Conservation (phyloP, 768 basidiomycete species). For the Suillus bovinus region DNA sequence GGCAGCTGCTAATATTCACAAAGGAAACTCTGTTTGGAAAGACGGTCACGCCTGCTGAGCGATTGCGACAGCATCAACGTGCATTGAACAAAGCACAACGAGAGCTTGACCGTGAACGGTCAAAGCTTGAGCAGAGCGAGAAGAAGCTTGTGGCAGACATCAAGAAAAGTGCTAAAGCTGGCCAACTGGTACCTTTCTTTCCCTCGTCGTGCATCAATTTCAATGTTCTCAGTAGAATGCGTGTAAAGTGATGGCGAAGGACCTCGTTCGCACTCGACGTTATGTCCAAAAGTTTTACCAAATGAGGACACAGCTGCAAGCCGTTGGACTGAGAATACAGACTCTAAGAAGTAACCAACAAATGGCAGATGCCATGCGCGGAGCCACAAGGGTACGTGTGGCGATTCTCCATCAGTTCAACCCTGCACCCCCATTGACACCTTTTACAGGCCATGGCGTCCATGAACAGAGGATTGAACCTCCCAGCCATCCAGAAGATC, state of each 20-base stretch:
- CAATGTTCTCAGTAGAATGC: slow-evolving; percentile 66
- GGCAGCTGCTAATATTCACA: slow-evolving; percentile 16
- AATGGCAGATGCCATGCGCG: slow-evolving; percentile 99
- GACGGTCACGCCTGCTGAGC: slow-evolving; percentile 93
- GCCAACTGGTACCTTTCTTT: slow-evolving; percentile 74
- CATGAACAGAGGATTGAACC: slow-evolving; percentile 95
- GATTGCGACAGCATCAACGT: slow-evolving; percentile 95
- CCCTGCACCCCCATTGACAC: slow-evolving; percentile 9
- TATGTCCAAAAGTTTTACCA: slow-evolving; percentile 99
- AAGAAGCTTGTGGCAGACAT: slow-evolving; percentile 96
- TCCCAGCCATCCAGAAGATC: slow-evolving; percentile 92
- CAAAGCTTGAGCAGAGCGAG: slow-evolving; percentile 93
- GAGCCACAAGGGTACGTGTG: slow-evolving; percentile 85
- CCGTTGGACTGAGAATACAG: slow-evolving; percentile 93
- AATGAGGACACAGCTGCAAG: slow-evolving; percentile 98
- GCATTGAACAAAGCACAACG: slow-evolving; percentile 95
- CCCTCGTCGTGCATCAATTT: slow-evolving; percentile 13
- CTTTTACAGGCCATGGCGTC: slow-evolving; percentile 86
- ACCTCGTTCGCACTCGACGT: slow-evolving; percentile 92
- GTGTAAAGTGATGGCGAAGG: slow-evolving; percentile 99
- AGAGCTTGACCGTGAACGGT: slow-evolving; percentile 94
- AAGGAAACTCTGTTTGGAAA: slow-evolving; percentile 96
- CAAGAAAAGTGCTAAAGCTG: slow-evolving; percentile 93
- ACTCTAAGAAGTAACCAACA: slow-evolving; percentile 96
- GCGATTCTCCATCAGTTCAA: slow-evolving; percentile 4